Evolutionary conservation across 208 protist species (phyloP).

Genomic region (Acanthamoeba culbertsoni): DNA sequence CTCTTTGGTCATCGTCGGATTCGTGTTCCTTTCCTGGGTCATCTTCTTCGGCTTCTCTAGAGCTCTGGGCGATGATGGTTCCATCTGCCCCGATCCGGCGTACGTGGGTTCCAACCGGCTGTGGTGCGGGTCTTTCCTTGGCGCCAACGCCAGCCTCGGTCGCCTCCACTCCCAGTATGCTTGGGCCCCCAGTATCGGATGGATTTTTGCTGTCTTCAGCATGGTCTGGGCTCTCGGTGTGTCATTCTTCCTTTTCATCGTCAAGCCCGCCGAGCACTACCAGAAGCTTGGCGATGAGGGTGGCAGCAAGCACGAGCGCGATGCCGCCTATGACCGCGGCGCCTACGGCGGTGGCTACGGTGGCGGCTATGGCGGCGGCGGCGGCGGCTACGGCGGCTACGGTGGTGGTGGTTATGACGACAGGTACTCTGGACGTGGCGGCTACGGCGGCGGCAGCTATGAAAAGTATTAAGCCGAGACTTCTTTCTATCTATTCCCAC

Average conservation of each 20-base stretch:
- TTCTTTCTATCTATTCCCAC: not conserved
- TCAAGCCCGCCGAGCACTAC: constrained; percentile 10
- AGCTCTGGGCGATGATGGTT: constrained; percentile 41
- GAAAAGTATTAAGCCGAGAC: not conserved
- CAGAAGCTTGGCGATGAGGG: not conserved
- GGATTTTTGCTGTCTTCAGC: constrained; percentile 39
- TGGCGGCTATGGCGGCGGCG: not conserved
- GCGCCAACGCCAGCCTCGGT: constrained; percentile 2
- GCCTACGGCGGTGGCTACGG: not conserved
- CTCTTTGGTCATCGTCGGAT: constrained; percentile 41
- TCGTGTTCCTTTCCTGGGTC: constrained; percentile 59
- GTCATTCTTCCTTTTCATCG: constrained; percentile 51
- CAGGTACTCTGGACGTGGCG: not conserved
- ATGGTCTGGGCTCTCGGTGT: constrained; percentile 36
- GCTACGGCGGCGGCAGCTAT: not conserved
- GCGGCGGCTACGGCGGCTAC: not conserved
- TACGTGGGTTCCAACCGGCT: constrained; percentile 31
- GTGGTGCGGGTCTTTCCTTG: constrained; percentile 48
- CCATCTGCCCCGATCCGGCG: constrained; percentile 16
- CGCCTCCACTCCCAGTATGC: constrained; percentile 32
- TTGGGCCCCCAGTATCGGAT: constrained; percentile 33
- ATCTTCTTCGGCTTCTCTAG: constrained; percentile 55
- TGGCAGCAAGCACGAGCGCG: not conserved
- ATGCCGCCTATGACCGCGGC: not conserved
- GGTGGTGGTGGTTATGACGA: not conserved